These are phyloP conservation scores for Trametes maxima DNA, from an alignment of 768 basidiomycete genomes.

Conservation along the genomic window DNA sequence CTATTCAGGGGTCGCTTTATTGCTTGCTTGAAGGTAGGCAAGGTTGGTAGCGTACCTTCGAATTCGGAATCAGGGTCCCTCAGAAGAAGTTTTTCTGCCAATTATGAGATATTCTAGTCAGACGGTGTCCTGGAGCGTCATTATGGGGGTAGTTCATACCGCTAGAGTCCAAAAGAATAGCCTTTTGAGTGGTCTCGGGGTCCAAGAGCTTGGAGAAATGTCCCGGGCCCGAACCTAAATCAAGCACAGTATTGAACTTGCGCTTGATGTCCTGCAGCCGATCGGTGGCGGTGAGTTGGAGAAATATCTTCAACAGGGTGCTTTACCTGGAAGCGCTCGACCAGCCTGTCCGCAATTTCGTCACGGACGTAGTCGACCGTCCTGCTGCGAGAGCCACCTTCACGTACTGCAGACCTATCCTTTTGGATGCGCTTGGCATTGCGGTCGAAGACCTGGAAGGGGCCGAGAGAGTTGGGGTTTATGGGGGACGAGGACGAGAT, in stretches of 20 bases:
- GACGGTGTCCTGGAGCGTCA: background rate
- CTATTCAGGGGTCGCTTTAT: constrained; percentile 42
- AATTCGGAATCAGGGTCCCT: constrained; percentile 81
- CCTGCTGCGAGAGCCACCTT: constrained; percentile 62
- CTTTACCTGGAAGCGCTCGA: constrained; percentile 83
- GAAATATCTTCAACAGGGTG: background rate
- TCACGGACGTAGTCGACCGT: constrained; percentile 90
- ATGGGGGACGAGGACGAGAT: constrained; percentile 47
- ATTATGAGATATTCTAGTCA: background rate
- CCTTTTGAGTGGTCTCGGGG: constrained; percentile 63
- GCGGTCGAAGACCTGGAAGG: constrained; percentile 89
- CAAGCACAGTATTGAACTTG: constrained; percentile 76
- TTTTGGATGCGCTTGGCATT: constrained; percentile 74
- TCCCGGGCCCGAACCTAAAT: constrained; percentile 89
- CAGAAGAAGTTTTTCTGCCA: constrained; percentile 65
- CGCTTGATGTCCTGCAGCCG: constrained; percentile 82
- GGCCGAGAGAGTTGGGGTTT: constrained; percentile 51
- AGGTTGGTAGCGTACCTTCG: constrained; percentile 57
- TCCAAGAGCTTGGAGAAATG: constrained; percentile 88
- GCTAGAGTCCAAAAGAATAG: constrained; percentile 86
- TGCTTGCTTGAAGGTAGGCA: background rate
- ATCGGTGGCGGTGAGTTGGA: background rate
- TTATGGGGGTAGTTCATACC: constrained; percentile 44
- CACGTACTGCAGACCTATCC: constrained; percentile 65
- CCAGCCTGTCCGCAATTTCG: constrained; percentile 87